These are phyloP conservation scores for Crataegus laevigata DNA, from an alignment of 306 rosid species.

Conservation along the genomic window DNA sequence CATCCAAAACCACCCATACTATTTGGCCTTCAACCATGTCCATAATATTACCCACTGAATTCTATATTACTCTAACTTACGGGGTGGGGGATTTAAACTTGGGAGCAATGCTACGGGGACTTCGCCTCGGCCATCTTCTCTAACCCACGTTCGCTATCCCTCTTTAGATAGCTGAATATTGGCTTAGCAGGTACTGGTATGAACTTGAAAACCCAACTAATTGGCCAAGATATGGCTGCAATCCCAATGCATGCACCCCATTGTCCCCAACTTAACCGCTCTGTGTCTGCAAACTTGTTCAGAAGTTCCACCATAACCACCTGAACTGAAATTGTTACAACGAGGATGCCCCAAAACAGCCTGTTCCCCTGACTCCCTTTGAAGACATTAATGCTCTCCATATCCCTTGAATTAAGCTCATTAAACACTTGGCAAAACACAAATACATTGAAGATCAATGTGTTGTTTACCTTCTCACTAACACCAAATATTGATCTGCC, in stretches of 20 bases:
- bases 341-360: conserved; percentile 19
- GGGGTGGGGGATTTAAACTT: no score
- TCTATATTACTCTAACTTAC: no score
- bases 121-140: no score
- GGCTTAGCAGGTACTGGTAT: conserved; percentile 8
- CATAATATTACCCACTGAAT: no score
- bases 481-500: conserved; percentile 15
- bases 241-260: conserved; percentile 21
- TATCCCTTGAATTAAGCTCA: conserved; percentile 22
- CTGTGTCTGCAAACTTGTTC: conserved; percentile 19
- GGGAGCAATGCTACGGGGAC: no score
- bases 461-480: conserved; percentile 5
- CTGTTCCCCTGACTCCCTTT: conserved; percentile 18
- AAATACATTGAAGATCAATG: conserved; percentile 25
- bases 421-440: conserved; percentile 29
- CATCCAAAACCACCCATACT: no score
- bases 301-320: conserved; percentile 26
- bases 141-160: neutral
- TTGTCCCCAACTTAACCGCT: conserved; percentile 19
- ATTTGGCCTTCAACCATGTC: no score
- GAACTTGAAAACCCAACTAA: conserved; percentile 24
- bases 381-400: conserved; percentile 23
- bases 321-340: conserved; percentile 22
- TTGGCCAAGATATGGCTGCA: conserved; percentile 18
- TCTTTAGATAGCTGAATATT: neutral